Evolutionary conservation across 2,329 filamentous ascomycete species (phyloP), one percentile per base, ranked within the genome.

Genomic region (Nemania sp.): DNA sequence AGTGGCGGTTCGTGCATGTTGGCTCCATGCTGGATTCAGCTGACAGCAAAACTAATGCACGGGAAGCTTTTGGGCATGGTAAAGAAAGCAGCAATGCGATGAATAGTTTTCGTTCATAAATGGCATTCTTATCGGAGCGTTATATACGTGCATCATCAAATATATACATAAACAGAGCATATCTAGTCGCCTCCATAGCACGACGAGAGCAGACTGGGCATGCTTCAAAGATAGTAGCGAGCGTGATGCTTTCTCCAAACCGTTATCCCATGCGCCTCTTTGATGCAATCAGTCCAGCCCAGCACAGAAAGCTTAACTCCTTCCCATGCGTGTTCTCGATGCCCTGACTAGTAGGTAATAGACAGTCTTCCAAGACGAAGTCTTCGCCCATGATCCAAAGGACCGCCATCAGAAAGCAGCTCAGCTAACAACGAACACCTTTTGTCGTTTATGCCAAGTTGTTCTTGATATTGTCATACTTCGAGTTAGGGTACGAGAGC

Each of bases 391-490:
- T 55, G 44, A 53, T 52, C 52, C 51, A 54, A 49, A 57, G 54
- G 57, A 57, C 54, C 56, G 28, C 24, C 17, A n/a, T 4, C 19
- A 22, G 41, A 22, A 12, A 37, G 42, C 6, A 12, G 6, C 12
- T 12, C 26, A 30, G 26, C 26, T 30, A 6, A 12, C 31, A n/a
- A 12, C 15, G 9, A 5, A 15, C 9, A 2, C 5, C 12, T 39
- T 22, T n/a, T 7, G 34, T n/a, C n/a, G n/a, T n/a, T n/a, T n/a
- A 20, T 6, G 46, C 17, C 6, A 67, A 51, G 55, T 64, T 65
- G 34, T 55, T 61, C 59, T 63, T 65, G 57, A 68, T 67, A 53
- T 68, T 68, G 49, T 60, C 57, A 60, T 68, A 68, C 47, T 54
- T 52, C 39, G 62, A 66, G 53, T 61, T 54, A 14, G 66, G 65